Percentiles rank a stretch among this genome's conserved stretches.
phyloP scores from a whole-genome alignment of 768 basidiomycete species.

The Trametes sanguinea region DNA sequence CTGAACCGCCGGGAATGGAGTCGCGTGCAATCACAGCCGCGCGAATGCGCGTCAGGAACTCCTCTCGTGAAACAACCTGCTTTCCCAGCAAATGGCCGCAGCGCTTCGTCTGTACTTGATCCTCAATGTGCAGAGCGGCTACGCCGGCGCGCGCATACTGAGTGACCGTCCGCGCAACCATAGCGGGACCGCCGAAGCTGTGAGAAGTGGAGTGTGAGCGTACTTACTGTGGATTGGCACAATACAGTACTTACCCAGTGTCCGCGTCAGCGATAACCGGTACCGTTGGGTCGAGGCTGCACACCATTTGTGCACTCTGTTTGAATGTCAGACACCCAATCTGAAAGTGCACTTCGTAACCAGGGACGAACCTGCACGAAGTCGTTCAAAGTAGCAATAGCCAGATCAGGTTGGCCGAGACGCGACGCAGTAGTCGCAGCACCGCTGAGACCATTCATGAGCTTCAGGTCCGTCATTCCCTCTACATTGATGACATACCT shows the following conservation, averaged over 20 bases:
- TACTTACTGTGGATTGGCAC: not conserved
- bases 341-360: not conserved
- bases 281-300: slow-evolving; percentile 58
- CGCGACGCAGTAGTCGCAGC: slow-evolving; percentile 81
- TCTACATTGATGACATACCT: slow-evolving; percentile 42
- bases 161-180: slow-evolving; percentile 74
- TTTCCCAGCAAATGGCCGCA: slow-evolving; percentile 82
- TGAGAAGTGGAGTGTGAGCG: not conserved
- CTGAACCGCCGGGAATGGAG: slow-evolving; percentile 70
- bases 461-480: not conserved
- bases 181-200: slow-evolving; percentile 72
- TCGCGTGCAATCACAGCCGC: slow-evolving; percentile 79
- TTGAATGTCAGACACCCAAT: not conserved
- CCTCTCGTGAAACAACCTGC: slow-evolving; percentile 79
- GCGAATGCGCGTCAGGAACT: slow-evolving; percentile 71
- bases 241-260: slow-evolving; percentile 53
- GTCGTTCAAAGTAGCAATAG: slow-evolving; percentile 77
- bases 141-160: slow-evolving; percentile 71
- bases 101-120: slow-evolving; percentile 81
- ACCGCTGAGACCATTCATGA: slow-evolving; percentile 43
- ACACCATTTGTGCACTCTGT: slow-evolving; percentile 70
- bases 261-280: slow-evolving; percentile 83
- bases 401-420: slow-evolving; percentile 76
- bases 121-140: slow-evolving; percentile 78
- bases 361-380: slow-evolving; percentile 54